Conservation (phyloP, 2,329 filamentous ascomycete genomes). For the Paraphaeosphaeria sporulosa region DNA sequence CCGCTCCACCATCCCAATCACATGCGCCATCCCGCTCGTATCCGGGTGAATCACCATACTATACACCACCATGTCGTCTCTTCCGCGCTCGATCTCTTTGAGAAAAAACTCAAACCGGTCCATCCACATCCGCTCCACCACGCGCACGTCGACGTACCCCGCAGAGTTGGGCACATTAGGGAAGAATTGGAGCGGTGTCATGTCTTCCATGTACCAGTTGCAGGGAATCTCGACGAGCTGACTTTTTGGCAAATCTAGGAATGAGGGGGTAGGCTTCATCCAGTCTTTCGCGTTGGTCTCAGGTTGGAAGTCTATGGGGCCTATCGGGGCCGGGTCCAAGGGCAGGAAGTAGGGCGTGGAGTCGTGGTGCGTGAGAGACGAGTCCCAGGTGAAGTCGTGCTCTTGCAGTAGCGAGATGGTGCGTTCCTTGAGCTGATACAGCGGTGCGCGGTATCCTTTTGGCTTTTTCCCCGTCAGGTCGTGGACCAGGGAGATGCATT, state of each 20-base stretch:
- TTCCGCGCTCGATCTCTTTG: constrained; percentile 48
- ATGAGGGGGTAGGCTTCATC: constrained; percentile 30
- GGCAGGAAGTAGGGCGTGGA: constrained; percentile 60
- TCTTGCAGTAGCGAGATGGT: constrained; percentile 59
- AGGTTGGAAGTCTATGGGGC: constrained; percentile 34
- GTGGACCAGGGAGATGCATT: background rate
- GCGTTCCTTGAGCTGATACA: constrained; percentile 60
- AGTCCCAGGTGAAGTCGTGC: constrained; percentile 60
- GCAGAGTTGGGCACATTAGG: constrained; percentile 60
- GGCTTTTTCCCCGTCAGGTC: constrained; percentile 49
- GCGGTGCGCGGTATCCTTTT: constrained; percentile 62
- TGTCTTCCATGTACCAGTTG: constrained; percentile 62
- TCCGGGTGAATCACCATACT: constrained; percentile 65
- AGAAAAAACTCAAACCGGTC: constrained; percentile 65
- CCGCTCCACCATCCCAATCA: constrained; percentile 65
- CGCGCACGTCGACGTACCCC: constrained; percentile 65
- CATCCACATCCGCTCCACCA: constrained; percentile 68
- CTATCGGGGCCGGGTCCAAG: constrained; percentile 47
- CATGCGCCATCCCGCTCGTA: constrained; percentile 67
- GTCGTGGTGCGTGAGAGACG: constrained; percentile 60
- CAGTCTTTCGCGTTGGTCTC: background rate
- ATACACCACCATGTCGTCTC: constrained; percentile 54
- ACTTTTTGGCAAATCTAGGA: constrained; percentile 28
- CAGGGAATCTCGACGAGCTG: constrained; percentile 58
- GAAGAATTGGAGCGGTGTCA: constrained; percentile 58